Base-by-base conservation (phyloP, 2,329 filamentous ascomycete genomes). In the Erysiphe pulchra region DNA sequence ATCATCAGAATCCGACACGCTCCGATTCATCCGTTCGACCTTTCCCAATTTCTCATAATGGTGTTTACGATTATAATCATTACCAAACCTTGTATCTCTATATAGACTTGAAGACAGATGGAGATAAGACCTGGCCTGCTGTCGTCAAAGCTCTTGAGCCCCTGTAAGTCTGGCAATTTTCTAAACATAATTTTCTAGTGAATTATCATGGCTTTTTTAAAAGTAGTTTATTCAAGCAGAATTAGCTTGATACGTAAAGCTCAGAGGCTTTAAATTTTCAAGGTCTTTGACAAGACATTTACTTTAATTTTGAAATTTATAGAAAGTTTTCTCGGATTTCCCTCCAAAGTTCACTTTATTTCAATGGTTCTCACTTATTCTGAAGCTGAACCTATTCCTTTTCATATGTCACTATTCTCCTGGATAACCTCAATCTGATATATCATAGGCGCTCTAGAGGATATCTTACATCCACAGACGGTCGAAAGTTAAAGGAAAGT, bases 21-120 rank as follows among this genome's bases (percentile, higher is more conserved):
- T 59, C 56, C 3, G 24, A 36, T 0, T 77, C 73, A 55, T 24
- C 20, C 20, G 20, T 24, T 24, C 3, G 20, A 24, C 6, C 20
- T 24, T 54, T 68, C 1, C 57, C 57, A 2, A 54, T 56, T 0
- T 71, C 69, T 4, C 63, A 64, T 39, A 72, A 75, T 53, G 74
- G 74, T 32, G 70, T 78, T 13, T 78, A 67, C 54, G 74, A 78
- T 56, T 70, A 70, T 1, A 54, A 55, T 32, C 55, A 60, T 1
- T 62, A 57, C 6, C 72, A 77, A 56, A 77, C 73, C 0, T 62
- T 79, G 6, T 76, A 75, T 59, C 63, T 78, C 42, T 76, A 75
- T 58, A 68, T 78, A 47, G 74, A 78, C 54, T 53, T 75, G 47
- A 78, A 78, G 57, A 77, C 73, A 0, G 59, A 65, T 33, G 71